Base-by-base conservation (phyloP, 1,139 yeast species). In the Pichia sp. region DNA sequence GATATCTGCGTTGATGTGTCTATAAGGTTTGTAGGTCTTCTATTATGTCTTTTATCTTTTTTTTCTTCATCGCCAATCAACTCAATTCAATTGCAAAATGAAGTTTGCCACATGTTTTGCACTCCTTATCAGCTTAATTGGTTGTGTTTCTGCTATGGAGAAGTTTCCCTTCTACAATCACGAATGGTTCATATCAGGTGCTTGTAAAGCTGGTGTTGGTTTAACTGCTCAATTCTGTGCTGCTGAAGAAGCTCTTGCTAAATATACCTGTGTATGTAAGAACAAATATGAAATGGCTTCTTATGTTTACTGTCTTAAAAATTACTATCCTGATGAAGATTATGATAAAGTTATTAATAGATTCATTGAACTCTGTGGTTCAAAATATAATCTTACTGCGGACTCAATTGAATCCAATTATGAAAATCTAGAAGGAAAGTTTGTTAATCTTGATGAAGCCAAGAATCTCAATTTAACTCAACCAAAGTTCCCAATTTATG, bases 151-250 rank as follows among this genome's bases (percentile, higher is more conserved):
- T 35, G 45, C 46, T 3, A 23, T 32, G 13, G 22, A 16, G 5
- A 13, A 24, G 12, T 57, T 58, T 59, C 40, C 34, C 15, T 18
- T 30, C 2, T 58, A 56, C 27, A 37, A 53, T 3, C 45, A 57
- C 2, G 46, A 36, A 1, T 58, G 59, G 12, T 58, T 46, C 40
- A 43, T 41, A 2, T 64, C 61, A 11, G 44, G 48, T 43, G 69
- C 67, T 2, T 73, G 77, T 61, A 53, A 59, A 20, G 46, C 55
- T 0, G 59, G 64, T 12, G 40, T 71, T 38, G 65, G 67, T 39
- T 53, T 50, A 2, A 69, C 64, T 1, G 59, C 61, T 3, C 66
- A 61, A 40, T 69, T 65, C 50, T 61, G 65, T 36, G 70, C 66
- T 44, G 45, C 27, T 20, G 9, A 43, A 6, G 48, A 45, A 25